Conservation (phyloP, 2,329 filamentous ascomycete species). For the Sphaceloma murrayae region DNA sequence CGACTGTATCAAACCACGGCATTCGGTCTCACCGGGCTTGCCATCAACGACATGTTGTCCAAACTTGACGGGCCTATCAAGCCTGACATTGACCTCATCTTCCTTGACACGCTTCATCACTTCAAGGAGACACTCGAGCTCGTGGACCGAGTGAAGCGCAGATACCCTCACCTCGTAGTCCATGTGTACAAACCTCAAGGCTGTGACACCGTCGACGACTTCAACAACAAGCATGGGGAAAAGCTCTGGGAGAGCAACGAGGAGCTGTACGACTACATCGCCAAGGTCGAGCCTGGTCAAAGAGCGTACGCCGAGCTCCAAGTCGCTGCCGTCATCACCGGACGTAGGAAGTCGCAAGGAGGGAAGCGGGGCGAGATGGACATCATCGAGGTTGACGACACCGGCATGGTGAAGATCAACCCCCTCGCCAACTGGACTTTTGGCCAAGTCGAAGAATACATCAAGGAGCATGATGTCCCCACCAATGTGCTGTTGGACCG, state of each 20-base stretch:
- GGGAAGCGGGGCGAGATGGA: constrained; percentile 83
- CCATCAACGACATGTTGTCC: constrained; percentile 57
- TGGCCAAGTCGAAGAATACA: constrained; percentile 77
- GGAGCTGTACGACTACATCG: constrained; percentile 90
- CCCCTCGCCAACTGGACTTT: constrained; percentile 93
- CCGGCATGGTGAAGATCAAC: constrained; percentile 93
- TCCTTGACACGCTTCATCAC: constrained; percentile 46
- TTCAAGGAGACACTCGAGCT: constrained; percentile 43
- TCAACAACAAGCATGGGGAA: constrained; percentile 71
- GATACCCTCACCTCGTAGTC: constrained; percentile 69
- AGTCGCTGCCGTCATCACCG: constrained; percentile 85
- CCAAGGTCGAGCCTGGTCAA: constrained; percentile 94
- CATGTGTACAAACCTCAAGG: constrained; percentile 86
- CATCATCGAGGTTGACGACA: constrained; percentile 87
- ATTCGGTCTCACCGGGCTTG: constrained; percentile 43
- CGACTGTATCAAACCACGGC: constrained; percentile 57
- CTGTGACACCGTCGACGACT: constrained; percentile 61
- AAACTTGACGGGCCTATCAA: constrained; percentile 57
- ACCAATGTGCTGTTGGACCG: constrained; percentile 86
- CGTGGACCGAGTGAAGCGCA: constrained; percentile 58
- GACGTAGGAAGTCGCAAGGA: constrained; percentile 82
- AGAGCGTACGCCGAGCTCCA: constrained; percentile 79
- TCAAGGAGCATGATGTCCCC: constrained; percentile 76
- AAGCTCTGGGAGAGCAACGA: constrained; percentile 76
- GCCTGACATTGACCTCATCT: constrained; percentile 42